phyloP scores from a whole-genome alignment of 2,329 filamentous ascomycete genomes.

The Xylaria digitata region DNA sequence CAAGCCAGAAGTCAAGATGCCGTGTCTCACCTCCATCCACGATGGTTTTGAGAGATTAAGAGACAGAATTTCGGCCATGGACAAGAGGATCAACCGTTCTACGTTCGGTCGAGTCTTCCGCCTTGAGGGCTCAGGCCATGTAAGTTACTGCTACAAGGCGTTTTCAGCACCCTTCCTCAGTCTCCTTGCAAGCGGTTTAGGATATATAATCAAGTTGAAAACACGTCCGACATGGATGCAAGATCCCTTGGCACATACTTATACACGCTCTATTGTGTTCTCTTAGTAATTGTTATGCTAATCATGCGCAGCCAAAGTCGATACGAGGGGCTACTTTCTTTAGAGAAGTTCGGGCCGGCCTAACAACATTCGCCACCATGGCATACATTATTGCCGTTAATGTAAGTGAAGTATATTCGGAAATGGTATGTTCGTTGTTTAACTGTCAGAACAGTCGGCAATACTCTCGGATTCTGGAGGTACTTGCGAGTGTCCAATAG shows the following conservation, averaged over 20 bases:
- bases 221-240: not conserved
- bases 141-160: constrained; percentile 53
- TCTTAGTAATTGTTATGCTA: constrained; percentile 23
- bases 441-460: constrained; percentile 62
- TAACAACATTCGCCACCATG: constrained; percentile 86
- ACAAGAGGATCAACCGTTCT: constrained; percentile 51
- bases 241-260: not conserved
- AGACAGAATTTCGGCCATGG: constrained; percentile 41
- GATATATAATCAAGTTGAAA: not conserved
- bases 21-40: constrained; percentile 25
- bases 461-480: constrained; percentile 82
- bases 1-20: constrained; percentile 24
- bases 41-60: constrained; percentile 36
- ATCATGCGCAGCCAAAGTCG: constrained; percentile 67
- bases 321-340: constrained; percentile 77
- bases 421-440: not conserved
- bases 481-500: constrained; percentile 73
- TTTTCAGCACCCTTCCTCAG: not conserved
- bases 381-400: constrained; percentile 85
- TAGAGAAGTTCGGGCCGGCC: constrained; percentile 80
- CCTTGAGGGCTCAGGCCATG: constrained; percentile 73
- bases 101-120: constrained; percentile 68
- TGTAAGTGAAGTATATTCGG: constrained; percentile 52
- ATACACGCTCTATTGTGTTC: too few relatives aligned
- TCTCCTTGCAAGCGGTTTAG: not conserved